Evolutionary conservation across 2,329 filamentous ascomycete species (phyloP).

Genomic region (Alternaria sp.): DNA sequence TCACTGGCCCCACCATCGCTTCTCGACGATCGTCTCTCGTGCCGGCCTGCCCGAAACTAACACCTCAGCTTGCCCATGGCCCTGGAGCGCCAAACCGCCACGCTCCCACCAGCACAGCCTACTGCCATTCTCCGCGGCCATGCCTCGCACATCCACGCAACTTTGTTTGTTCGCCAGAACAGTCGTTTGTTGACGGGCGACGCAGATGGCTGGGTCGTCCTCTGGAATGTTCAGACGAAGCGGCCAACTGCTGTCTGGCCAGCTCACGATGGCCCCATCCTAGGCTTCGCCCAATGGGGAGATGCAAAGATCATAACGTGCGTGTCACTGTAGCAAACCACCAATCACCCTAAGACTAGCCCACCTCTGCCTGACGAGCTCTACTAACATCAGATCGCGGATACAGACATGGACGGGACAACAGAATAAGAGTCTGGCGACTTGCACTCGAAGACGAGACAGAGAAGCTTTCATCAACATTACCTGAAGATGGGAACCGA

Average conservation of each 20-base stretch:
- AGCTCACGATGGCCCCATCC: slow-evolving; percentile 77
- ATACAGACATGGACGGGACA: slow-evolving; percentile 84
- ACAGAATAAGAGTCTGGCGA: slow-evolving; percentile 85
- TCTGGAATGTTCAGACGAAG: slow-evolving; percentile 86
- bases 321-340: slow-evolving; percentile 44
- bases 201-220: slow-evolving; percentile 84
- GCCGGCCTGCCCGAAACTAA: slow-evolving; percentile 34
- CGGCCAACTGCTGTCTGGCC: slow-evolving; percentile 84
- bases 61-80: slow-evolving; percentile 40
- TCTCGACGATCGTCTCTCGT: slow-evolving; percentile 36
- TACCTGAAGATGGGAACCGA: background rate
- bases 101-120: slow-evolving; percentile 61
- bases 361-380: background rate
- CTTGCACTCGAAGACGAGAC: slow-evolving; percentile 46
- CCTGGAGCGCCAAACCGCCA: slow-evolving; percentile 33
- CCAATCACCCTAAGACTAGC: background rate
- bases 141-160: slow-evolving; percentile 76
- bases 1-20: slow-evolving; percentile 16
- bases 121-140: slow-evolving; percentile 85
- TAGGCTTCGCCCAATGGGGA: slow-evolving; percentile 76
- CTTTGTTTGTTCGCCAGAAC: slow-evolving; percentile 76
- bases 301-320: slow-evolving; percentile 82
- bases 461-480: background rate
- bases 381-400: slow-evolving; percentile 3
- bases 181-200: slow-evolving; percentile 83